Conservation (phyloP, 345 rosid species). For the Dimocarpus longan region DNA sequence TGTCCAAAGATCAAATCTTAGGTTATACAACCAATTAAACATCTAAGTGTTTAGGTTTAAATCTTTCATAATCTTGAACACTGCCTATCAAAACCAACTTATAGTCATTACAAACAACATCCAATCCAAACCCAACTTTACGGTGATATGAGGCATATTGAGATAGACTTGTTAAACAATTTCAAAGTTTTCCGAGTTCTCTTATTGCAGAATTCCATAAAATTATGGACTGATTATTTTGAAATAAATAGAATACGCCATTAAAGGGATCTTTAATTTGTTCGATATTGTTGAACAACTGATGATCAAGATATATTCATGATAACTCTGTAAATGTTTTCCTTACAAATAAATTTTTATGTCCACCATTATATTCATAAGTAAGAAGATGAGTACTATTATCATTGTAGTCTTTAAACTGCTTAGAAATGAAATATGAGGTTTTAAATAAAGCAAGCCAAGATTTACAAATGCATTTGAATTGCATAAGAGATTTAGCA, state of each 20-base stretch:
- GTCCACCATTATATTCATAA: rapidly evolving
- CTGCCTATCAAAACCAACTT: not conserved
- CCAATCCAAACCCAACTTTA: slow-evolving; percentile 1
- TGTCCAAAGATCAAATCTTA: not conserved
- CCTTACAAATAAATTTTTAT: not conserved
- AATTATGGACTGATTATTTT: not conserved
- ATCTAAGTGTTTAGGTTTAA: not conserved
- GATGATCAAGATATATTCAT: not conserved
- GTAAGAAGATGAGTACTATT: not conserved
- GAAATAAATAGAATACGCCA: not conserved
- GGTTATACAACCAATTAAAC: not conserved
- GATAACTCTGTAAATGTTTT: not conserved
- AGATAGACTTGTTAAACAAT: not conserved
- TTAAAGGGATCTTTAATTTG: not conserved
- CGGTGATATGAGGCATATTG: not conserved
- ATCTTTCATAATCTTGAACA: not conserved
- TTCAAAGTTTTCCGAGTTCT: not conserved
- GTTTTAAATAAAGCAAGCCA: not conserved
- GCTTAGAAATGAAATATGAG: not conserved
- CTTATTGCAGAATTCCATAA: not conserved
- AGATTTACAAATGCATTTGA: not conserved
- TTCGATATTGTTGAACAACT: not conserved
- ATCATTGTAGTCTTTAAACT: not conserved
- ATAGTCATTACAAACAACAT: not conserved
- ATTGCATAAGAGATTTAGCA: not conserved